Conservation (phyloP, 2,329 filamentous ascomycete genomes). For the Talaromyces sp. region DNA sequence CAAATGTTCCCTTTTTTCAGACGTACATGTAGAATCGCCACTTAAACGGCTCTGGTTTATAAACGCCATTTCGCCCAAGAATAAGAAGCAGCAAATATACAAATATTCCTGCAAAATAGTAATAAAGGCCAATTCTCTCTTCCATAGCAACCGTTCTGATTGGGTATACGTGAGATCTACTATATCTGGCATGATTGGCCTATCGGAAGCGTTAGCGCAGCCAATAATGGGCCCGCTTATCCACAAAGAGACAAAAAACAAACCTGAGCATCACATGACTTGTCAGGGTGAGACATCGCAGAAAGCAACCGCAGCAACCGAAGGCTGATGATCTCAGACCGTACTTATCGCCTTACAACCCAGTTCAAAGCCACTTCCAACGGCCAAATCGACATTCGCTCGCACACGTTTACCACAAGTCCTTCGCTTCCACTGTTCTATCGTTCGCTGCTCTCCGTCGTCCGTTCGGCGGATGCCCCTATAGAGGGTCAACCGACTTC, state of each 20-base stretch:
- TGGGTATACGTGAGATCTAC: slow-evolving; percentile 1
- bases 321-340: background rate
- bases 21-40: no score
- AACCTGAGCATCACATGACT: slow-evolving; percentile 6
- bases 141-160: background rate
- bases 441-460: background rate
- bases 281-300: slow-evolving; percentile 11
- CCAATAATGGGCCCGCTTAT: background rate
- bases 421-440: slow-evolving; percentile 1
- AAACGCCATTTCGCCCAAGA: no score
- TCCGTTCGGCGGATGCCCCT: slow-evolving; percentile 1
- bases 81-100: no score
- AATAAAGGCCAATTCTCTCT: background rate
- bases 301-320: background rate
- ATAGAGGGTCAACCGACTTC: slow-evolving; percentile 1
- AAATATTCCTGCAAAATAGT: background rate
- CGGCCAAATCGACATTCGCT: background rate
- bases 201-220: background rate
- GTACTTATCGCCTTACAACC: background rate
- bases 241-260: slow-evolving; percentile 6
- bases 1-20: no score
- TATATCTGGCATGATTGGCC: background rate
- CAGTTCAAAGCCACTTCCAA: background rate
- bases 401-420: background rate
- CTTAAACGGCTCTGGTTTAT: no score